phyloP scores from a whole-genome alignment of 164 flowering plant species.

The Piper longum region DNA sequence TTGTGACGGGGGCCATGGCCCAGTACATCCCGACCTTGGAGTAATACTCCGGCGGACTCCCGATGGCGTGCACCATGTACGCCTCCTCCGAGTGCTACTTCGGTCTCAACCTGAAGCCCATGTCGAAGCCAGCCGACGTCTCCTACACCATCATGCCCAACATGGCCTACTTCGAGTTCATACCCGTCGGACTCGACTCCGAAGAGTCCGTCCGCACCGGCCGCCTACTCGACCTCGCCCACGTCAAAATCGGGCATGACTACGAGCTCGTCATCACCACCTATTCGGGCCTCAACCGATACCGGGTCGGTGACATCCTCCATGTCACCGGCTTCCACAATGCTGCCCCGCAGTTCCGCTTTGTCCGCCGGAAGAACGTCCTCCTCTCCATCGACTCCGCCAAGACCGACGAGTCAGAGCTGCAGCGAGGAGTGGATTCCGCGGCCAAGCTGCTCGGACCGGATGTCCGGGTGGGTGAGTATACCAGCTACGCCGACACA shows the following conservation, averaged over 20 bases:
- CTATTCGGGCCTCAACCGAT: constrained; percentile 50
- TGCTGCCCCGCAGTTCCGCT: constrained; percentile 52
- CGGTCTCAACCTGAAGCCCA: constrained; percentile 55
- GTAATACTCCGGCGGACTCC: constrained; percentile 37
- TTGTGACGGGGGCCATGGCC: constrained; percentile 35
- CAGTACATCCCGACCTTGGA: constrained; percentile 35
- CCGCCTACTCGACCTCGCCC: constrained; percentile 39
- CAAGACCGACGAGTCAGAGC: constrained; percentile 71
- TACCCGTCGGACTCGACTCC: constrained; percentile 21
- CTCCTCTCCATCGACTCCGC: constrained; percentile 61
- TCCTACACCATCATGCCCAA: constrained; percentile 73
- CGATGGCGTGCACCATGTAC: constrained; percentile 63
- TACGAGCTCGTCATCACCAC: constrained; percentile 67
- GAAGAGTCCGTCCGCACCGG: constrained; percentile 9
- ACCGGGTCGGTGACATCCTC: constrained; percentile 65
- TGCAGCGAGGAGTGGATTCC: constrained; percentile 47
- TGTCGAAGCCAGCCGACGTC: constrained; percentile 50
- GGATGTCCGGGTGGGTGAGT: constrained; percentile 20
- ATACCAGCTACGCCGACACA: constrained; percentile 28
- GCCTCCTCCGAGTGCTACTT: constrained; percentile 78
- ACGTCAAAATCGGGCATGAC: constrained; percentile 48
- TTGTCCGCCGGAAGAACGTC: constrained; percentile 54
- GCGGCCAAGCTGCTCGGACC: constrained; percentile 17
- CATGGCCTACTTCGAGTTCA: constrained; percentile 71
- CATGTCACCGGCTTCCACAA: constrained; percentile 53